Evolutionary conservation across 2,329 filamentous ascomycete genomes (phyloP).

Genomic region (Trichoderma polysporum): DNA sequence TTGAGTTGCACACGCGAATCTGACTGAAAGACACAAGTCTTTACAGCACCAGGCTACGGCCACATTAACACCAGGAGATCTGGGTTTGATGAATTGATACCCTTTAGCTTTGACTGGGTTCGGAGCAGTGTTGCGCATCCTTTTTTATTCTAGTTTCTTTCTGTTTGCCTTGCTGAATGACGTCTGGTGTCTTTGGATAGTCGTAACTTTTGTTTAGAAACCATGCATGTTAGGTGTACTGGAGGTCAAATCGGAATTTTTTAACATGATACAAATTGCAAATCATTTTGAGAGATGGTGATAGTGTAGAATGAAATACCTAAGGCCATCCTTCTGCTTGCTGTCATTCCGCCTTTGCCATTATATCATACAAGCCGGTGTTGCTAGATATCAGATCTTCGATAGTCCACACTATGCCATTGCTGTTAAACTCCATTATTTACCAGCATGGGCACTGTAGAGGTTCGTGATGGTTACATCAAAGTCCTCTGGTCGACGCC

Average conservation of each 20-base stretch:
- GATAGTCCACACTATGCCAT: not conserved
- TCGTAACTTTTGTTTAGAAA: conserved; percentile 2
- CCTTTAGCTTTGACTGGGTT: conserved; percentile 16
- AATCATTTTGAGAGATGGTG: not conserved
- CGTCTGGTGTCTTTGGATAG: conserved; percentile 1
- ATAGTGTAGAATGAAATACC: not conserved
- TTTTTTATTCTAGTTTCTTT: not conserved
- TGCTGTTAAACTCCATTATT: not conserved
- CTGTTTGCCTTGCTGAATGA: not conserved
- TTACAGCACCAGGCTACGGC: not conserved
- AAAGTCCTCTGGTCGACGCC: conserved; percentile 2
- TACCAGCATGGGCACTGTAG: not conserved
- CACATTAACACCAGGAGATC: not conserved
- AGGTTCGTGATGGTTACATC: conserved; percentile 1
- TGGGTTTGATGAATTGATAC: conserved; percentile 15
- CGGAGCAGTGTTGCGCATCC: not conserved
- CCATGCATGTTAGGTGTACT: conserved; percentile 16
- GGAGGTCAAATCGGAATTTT: conserved; percentile 2
- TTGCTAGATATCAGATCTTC: not conserved
- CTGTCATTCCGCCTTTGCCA: not conserved
- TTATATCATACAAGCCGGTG: not conserved
- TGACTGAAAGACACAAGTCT: not conserved
- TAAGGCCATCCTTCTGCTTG: not conserved
- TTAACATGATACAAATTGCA: not conserved
- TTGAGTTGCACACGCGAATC: not conserved